phyloP scores from a whole-genome alignment of 129 eudicot genomes.

The Flaveria brownii region DNA sequence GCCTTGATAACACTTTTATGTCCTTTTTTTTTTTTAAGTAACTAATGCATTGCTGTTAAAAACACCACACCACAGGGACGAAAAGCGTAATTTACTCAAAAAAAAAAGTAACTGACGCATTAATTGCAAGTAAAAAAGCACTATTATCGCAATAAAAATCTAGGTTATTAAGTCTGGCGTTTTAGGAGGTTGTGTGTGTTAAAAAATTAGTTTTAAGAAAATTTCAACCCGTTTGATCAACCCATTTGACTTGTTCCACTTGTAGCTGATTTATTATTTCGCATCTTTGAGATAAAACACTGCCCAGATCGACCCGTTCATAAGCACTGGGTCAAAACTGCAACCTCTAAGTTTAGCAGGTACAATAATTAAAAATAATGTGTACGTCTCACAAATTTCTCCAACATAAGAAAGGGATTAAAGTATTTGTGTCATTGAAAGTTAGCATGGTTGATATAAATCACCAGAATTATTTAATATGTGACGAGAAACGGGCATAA shows the following conservation, averaged over 20 bases:
- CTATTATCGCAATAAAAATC: neutral
- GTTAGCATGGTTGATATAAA: neutral
- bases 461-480: neutral
- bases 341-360: neutral
- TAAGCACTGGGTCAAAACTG: neutral
- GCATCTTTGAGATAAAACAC: neutral
- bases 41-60: too few relatives aligned
- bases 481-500: neutral
- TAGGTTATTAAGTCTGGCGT: neutral
- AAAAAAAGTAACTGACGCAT: neutral
- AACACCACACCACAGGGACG: too few relatives aligned
- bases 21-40: neutral
- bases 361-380: neutral
- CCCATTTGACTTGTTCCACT: neutral
- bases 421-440: neutral
- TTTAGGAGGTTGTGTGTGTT: neutral
- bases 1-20: neutral
- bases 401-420: neutral
- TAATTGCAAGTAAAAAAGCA: neutral
- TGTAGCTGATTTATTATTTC: neutral
- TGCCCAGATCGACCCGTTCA: neutral
- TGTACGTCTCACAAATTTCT: neutral
- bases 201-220: neutral
- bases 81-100: too few relatives aligned
- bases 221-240: neutral